Evolutionary conservation across 176 grass and related monocot genomes (phyloP).

Genomic region (Aegilops longissima): DNA sequence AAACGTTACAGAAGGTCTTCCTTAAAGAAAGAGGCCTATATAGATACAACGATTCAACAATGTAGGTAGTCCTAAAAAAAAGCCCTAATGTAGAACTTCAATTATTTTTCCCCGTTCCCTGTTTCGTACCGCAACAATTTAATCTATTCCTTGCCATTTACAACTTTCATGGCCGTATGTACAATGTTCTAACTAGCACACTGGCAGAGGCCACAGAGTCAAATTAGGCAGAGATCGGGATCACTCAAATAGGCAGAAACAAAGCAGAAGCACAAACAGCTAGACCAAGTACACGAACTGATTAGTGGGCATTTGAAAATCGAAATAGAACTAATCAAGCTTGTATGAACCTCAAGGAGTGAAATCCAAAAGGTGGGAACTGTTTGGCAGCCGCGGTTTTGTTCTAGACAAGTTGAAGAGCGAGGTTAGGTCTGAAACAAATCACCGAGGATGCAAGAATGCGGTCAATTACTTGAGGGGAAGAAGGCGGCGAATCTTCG

Average conservation of each 20-base stretch:
- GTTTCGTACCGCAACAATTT: not conserved
- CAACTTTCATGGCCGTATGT: not conserved
- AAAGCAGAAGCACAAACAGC: not conserved
- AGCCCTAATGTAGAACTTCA: not conserved
- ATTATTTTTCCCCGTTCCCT: not conserved
- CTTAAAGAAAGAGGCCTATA: not conserved
- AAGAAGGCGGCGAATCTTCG: not conserved
- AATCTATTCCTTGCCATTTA: not conserved
- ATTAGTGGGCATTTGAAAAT: not conserved
- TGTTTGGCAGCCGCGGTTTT: not conserved
- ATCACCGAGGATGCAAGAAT: not conserved
- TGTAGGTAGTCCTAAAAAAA: not conserved
- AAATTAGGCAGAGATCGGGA: slow-evolving; percentile 3
- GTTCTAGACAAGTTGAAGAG: not conserved
- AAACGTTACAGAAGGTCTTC: not conserved
- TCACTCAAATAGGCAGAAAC: not conserved
- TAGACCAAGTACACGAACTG: not conserved
- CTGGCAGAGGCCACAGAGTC: not conserved
- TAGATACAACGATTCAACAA: not conserved
- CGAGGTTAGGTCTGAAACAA: not conserved
- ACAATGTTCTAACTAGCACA: not conserved
- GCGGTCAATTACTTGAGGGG: not conserved
- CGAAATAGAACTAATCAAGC: not conserved
- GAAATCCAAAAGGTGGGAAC: not conserved
- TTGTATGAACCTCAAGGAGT: not conserved